These are phyloP conservation scores for Avena atlantica DNA, from an alignment of 176 grass and related monocot genomes.

Conservation along the genomic window DNA sequence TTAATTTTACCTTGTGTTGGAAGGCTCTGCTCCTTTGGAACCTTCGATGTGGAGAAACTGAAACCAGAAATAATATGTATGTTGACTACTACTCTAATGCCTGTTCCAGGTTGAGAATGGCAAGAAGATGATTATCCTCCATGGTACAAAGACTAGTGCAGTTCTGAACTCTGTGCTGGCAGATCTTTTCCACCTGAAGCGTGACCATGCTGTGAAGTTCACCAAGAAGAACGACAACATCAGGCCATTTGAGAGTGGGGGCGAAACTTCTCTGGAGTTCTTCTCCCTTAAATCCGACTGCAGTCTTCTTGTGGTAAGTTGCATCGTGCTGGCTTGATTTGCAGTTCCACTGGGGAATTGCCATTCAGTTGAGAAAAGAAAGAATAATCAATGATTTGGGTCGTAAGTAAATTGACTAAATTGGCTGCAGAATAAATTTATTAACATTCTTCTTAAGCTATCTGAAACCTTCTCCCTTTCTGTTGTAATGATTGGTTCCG, in stretches of 20 bases:
- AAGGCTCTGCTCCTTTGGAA: not conserved
- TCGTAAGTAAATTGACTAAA: conserved; percentile 15
- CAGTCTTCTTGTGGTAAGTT: conserved; percentile 79
- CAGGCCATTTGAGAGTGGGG: conserved; percentile 79
- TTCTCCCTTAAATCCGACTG: conserved; percentile 93
- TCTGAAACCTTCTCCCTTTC: not conserved
- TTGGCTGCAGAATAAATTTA: not conserved
- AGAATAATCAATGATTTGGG: not conserved
- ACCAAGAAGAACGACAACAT: conserved; percentile 81
- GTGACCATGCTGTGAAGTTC: conserved; percentile 74
- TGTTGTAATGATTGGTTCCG: not conserved
- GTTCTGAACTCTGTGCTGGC: conserved; percentile 70
- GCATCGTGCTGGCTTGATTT: not conserved
- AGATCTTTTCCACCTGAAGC: conserved; percentile 79
- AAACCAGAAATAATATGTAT: not conserved
- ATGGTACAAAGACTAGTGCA: conserved; percentile 80
- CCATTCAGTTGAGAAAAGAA: not conserved
- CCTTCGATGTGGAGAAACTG: not conserved
- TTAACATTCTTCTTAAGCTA: too few species aligned
- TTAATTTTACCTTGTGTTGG: not conserved
- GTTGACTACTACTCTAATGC: not conserved
- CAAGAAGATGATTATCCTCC: conserved; percentile 89
- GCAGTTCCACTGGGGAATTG: not conserved
- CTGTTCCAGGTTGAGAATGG: conserved; percentile 74
- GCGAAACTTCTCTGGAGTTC: conserved; percentile 78